A percentile compares a stretch with the other conserved stretches of the same genome.
Evolutionary conservation across 2,329 filamentous ascomycete genomes (phyloP).

Genomic region (Phyllosticta citribraziliensis): DNA sequence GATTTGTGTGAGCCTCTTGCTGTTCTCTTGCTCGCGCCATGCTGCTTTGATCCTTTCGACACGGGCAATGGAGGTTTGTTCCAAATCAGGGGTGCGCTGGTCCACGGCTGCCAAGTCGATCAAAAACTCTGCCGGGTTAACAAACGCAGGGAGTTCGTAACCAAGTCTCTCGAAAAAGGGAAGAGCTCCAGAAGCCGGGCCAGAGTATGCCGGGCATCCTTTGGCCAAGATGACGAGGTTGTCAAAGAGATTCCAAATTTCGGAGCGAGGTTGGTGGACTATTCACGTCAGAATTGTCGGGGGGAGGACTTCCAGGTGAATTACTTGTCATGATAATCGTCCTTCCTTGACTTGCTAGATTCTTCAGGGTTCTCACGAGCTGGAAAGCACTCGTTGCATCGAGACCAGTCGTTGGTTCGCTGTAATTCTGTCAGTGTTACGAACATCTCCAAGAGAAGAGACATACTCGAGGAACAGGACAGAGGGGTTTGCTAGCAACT

Average conservation of each 20-base stretch:
- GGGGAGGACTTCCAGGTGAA: background rate
- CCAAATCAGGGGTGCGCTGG: conserved; percentile 57
- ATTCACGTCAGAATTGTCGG: background rate
- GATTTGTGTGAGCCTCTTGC: background rate
- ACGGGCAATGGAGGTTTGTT: conserved; percentile 48
- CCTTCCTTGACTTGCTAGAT: conserved; percentile 55
- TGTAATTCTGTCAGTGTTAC: background rate
- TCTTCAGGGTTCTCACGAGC: conserved; percentile 59
- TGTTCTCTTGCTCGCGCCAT: background rate
- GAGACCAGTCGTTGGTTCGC: conserved; percentile 65
- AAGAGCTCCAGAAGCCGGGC: conserved; percentile 47
- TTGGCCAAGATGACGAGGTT: conserved; percentile 58
- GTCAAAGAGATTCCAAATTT: conserved; percentile 72
- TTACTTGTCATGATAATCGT: conserved; percentile 58
- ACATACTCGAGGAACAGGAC: conserved; percentile 59
- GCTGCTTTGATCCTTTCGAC: conserved; percentile 46
- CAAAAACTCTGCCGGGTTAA: conserved; percentile 68
- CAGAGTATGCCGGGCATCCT: conserved; percentile 60
- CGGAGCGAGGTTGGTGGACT: conserved; percentile 65
- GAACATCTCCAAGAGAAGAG: too few species aligned
- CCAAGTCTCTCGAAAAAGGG: conserved; percentile 55
- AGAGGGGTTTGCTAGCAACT: conserved; percentile 65
- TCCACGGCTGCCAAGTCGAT: conserved; percentile 68
- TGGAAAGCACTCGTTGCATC: conserved; percentile 71
- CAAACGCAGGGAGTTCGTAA: conserved; percentile 56